These are phyloP conservation scores for Linnemannia exigua DNA, from an alignment of 192 early-diverging fungal species.

Conservation along the genomic window DNA sequence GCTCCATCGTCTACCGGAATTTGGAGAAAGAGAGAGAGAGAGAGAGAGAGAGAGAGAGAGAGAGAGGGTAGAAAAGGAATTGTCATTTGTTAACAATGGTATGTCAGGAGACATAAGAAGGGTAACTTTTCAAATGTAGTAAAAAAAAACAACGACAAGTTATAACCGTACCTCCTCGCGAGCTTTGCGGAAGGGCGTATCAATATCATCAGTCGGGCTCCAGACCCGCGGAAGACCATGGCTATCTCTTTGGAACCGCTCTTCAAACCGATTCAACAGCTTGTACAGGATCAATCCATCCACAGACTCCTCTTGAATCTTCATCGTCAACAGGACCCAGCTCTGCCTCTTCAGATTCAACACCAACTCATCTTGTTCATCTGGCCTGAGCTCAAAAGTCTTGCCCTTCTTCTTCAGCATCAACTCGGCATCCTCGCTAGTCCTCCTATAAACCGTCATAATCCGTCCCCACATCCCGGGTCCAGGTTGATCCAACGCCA, in stretches of 20 bases:
- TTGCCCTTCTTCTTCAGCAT: slow-evolving; percentile 60
- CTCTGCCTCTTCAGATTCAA: slow-evolving; percentile 69
- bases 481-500: slow-evolving; percentile 74
- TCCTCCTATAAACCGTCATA: slow-evolving; percentile 66
- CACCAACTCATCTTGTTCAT: slow-evolving; percentile 39
- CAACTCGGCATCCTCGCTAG: slow-evolving; percentile 63
- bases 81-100: background rate
- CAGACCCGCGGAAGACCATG: slow-evolving; percentile 93
- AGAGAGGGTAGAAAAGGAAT: no score
- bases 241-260: slow-evolving; percentile 92
- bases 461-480: slow-evolving; percentile 81
- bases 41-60: no score
- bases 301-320: slow-evolving; percentile 83
- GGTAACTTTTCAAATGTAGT: background rate
- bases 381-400: slow-evolving; percentile 32
- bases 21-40: background rate
- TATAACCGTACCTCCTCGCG: slow-evolving; percentile 65
- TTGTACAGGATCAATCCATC: slow-evolving; percentile 88
- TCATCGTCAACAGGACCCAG: slow-evolving; percentile 80
- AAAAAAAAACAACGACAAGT: background rate
- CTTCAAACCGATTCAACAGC: slow-evolving; percentile 86
- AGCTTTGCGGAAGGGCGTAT: slow-evolving; percentile 82
- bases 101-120: background rate
- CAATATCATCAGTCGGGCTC: slow-evolving; percentile 95
- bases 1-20: slow-evolving; percentile 24